Evolutionary conservation across 441 rosid genomes (phyloP), one percentile per base, ranked within the genome.

Genomic region (Daphne laureola): DNA sequence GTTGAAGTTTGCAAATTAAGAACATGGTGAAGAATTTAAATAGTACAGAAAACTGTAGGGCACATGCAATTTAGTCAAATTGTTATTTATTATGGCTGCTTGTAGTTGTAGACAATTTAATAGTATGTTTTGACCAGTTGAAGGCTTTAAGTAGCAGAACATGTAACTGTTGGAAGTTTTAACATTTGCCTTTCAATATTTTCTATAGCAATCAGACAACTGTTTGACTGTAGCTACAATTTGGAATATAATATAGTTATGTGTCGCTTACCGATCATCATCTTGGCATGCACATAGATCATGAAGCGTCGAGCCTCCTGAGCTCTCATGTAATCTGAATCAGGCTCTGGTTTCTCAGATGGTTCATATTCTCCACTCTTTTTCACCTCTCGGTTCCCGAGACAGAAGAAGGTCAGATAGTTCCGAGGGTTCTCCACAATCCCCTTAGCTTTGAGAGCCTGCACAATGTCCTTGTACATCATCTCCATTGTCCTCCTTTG

Each of bases 201-300:
- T 5, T 4, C 23, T 5, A 46, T 1, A 23, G 21, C 17, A 46
- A 46, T 9, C n/a, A 25, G 47, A 14, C 6, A 14, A 21, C 15
- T 17, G 21, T 9, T 9, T 8, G 12, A 31, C 8, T 6, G 11
- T 21, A 31, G 38, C 7, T 31, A 31, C 9, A 31, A 31, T 8
- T 31, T 31, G 38, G 9, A 31, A 31, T 31, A 31, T 31, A 5
- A 31, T 31, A 5, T 5, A 31, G 38, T n/a, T 2, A n/a, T 4
- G 9, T n/a, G 17, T 8, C 12, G 8, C 25, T 35, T 70, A 70
- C 74, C 74, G 9, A 70, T 61, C 70, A 70, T 65, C 50, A 61
- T 65, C 64, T 70, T 70, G 45, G 74, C 56, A 14, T 70, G 74
- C 13, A 65, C 67, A 40, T 70, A 70, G 55, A 70, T 65, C 74